Evolutionary conservation across 805 yeast species (phyloP), one percentile per base, ranked within the genome.

Genomic region (Lipomyces sp.): DNA sequence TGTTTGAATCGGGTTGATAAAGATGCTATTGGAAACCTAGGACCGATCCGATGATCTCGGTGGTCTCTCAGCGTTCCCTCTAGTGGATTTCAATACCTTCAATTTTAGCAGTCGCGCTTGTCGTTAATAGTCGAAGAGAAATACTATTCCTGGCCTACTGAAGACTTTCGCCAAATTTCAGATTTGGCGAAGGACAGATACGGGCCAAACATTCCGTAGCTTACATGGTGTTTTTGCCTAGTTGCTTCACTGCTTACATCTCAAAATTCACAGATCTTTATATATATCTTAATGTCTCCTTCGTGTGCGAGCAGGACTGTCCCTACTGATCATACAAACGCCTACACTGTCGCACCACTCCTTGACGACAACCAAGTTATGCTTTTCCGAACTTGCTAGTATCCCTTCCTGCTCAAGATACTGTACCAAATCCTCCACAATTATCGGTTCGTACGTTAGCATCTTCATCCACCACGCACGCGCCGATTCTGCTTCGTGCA

Each of bases 111-210:
- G 54, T 51, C 35, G 54, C 15, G 6, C 34, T 29, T 51, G 30
- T 51, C 15, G 48, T n/a, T 24, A 42, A 39, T n/a, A 54, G 64
- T 55, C 61, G 61, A 45, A 68, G 67, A 65, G 32, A 48, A 66
- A 29, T 8, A 34, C 45, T 35, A 39, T 24, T 18, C 54, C 32
- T 33, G 55, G 66, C 66, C 72, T 63, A 37, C 70, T 70, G 72
- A 69, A 70, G 72, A 70, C 72, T 69, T 70, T 69, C 66, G 63
- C 57, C 53, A 51, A 51, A 62, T 29, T 39, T 54, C 10, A 35
- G 3, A 51, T 56, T 62, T 61, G 66, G 69, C 60, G 62, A 66
- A 64, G 69, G 72, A 70, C 72, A 70, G 72, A 70, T 70, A 70
- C 72, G 72, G 72, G 66, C 63, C 61, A 58, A 18, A 70, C 72